These are phyloP conservation scores for Colletotrichum ledebouriae DNA, from an alignment of 2,329 filamentous ascomycete genomes.

Conservation along the genomic window DNA sequence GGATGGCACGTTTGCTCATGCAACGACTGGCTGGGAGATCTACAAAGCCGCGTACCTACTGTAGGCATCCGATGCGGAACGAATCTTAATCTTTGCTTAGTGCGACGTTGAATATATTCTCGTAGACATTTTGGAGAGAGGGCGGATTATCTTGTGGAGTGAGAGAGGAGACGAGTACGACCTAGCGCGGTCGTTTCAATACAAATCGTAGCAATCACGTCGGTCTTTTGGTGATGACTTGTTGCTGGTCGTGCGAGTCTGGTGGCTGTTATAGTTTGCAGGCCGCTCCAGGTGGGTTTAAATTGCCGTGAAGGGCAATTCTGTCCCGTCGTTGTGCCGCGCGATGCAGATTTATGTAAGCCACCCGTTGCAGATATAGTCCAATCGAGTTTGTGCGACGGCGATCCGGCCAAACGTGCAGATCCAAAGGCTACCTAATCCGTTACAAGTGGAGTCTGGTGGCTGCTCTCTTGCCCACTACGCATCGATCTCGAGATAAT, in stretches of 20 bases:
- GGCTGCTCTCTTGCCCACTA: too few species aligned
- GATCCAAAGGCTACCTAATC: too few species aligned
- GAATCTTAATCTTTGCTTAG: conserved; percentile 25
- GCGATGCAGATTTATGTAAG: too few species aligned
- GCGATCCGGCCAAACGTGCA: too few species aligned
- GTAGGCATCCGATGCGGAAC: conserved; percentile 19
- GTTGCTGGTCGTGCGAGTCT: too few species aligned
- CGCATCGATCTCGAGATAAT: too few species aligned
- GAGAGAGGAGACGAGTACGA: neutral
- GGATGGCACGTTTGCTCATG: neutral
- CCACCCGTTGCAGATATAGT: too few species aligned
- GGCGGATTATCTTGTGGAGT: conserved; percentile 5
- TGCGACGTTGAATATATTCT: conserved; percentile 34
- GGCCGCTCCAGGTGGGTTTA: conserved; percentile 1
- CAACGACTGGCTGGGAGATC: neutral
- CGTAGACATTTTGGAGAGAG: conserved; percentile 6
- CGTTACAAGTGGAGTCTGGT: too few species aligned
- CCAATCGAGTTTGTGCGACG: neutral
- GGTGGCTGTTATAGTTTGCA: too few species aligned
- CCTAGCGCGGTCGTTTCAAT: conserved; percentile 1
- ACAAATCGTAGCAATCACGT: neutral
- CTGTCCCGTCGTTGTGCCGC: too few species aligned
- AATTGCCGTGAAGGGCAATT: neutral
- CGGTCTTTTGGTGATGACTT: neutral
- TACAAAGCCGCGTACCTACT: neutral